A percentile compares a stretch with the other conserved stretches of the same genome.
Conservation (phyloP, 768 basidiomycete genomes). For the Exsudoporus frostii region DNA sequence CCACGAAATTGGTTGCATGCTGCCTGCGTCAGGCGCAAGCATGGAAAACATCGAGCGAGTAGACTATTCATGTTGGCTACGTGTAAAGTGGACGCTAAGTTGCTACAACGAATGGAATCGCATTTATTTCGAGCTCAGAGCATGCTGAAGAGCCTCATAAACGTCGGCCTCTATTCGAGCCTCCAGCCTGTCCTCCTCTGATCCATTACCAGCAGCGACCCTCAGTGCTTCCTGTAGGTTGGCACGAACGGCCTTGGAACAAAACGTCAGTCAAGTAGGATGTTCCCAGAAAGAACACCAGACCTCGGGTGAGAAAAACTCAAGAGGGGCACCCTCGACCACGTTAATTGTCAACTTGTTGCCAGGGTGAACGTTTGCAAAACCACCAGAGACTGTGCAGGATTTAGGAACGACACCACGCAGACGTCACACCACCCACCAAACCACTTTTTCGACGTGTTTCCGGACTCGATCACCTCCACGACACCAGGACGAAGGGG, state of each 20-base stretch:
- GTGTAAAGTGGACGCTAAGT: constrained; percentile 13
- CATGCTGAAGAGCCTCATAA: constrained; percentile 91
- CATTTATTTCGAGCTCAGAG: constrained; percentile 53
- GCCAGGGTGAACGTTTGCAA: constrained; percentile 96
- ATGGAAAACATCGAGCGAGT: neutral
- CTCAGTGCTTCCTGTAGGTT: constrained; percentile 87
- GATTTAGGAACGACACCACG: constrained; percentile 3
- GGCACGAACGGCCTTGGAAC: constrained; percentile 77
- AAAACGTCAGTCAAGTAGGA: constrained; percentile 4
- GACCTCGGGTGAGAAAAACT: constrained; percentile 89
- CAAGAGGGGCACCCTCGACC: constrained; percentile 91
- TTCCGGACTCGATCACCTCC: constrained; percentile 84
- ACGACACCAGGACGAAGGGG: constrained; percentile 90
- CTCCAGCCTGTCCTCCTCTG: constrained; percentile 91
- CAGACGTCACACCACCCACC: constrained; percentile 51
- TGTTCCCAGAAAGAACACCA: constrained; percentile 19
- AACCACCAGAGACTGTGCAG: constrained; percentile 83
- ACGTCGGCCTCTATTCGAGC: constrained; percentile 94
- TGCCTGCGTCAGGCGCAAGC: neutral
- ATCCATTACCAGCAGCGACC: constrained; percentile 76
- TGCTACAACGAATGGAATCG: constrained; percentile 1
- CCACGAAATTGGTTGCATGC: neutral
- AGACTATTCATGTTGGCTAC: neutral
- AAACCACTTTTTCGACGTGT: constrained; percentile 91
- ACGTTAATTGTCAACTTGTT: constrained; percentile 97